Base-by-base conservation (phyloP, 2,329 filamentous ascomycete genomes). In the Leptographium wingfieldii region DNA sequence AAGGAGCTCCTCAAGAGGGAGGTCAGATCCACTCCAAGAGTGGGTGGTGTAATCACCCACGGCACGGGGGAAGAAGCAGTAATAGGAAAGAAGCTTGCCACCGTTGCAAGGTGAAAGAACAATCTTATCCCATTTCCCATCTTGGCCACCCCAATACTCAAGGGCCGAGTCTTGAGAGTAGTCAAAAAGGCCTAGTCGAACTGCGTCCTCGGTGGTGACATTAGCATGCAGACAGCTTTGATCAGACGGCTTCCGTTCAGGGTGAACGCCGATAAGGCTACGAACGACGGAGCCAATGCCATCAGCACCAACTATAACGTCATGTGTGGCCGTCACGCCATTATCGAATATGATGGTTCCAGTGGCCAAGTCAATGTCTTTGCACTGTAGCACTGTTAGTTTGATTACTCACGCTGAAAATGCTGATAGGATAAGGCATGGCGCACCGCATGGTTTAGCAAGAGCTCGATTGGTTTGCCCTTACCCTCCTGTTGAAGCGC, bases 81-180 rank as follows among this genome's bases (percentile, higher is more conserved):
- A 88, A 72, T 85, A 88, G 72, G 61, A 63, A 4, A 63, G 57
- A 48, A 63, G 56, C 62, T 80, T 80, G 58, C 84, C 84, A 27
- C 79, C 80, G 66, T 86, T 85, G 72, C 85, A 88, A 5, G 85
- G 83, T 0, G 83, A 86, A 2, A 88, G 73, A 5, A 88, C 85
- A 61, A 88, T 87, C 75, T 88, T 88, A 70, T 87, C 81, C 59
- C 59, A 63, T 25, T 58, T 63, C 59, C 72, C 73, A 59, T 84
- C 80, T 58, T 83, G 79, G 1, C 85, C 85, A 31, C 85, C 85
- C 85, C 85, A 88, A 73, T 86, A 88, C 69, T 88, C 82, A 0
- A 88, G 73, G 0, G 84, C 84, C 31, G 69, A 74, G 71, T 87
- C 69, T 40, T 76, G 67, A 0, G 82, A 82, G 70, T 85, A 87